Evolutionary conservation across 1,284 basidiomycete genomes (phyloP).

Genomic region (Exobasidium rhododendri): DNA sequence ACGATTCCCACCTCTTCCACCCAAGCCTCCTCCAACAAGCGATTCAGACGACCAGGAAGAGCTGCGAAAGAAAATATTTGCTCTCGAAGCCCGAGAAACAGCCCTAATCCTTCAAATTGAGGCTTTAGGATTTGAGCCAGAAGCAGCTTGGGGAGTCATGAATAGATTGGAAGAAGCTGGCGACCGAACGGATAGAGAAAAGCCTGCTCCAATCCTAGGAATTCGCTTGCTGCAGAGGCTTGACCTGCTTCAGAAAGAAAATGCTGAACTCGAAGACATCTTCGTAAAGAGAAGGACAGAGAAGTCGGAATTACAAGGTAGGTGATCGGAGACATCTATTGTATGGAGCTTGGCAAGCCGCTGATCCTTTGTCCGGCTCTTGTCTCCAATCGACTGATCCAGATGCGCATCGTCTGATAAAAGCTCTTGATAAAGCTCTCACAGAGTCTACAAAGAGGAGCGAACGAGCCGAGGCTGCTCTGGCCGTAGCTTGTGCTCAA

Average conservation of each 20-base stretch:
- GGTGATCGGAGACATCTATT: slow-evolving; percentile 1
- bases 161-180: background rate
- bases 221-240: slow-evolving; percentile 10
- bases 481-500: slow-evolving; percentile 12
- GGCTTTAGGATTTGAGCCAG: slow-evolving; percentile 10
- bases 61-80: too few relatives aligned
- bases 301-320: slow-evolving; percentile 2
- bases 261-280: slow-evolving; percentile 1
- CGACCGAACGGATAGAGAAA: background rate
- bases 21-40: background rate
- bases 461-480: background rate
- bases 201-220: slow-evolving; percentile 3
- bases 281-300: background rate
- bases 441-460: background rate
- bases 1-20: slow-evolving; percentile 5
- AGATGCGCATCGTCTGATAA: background rate
- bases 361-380: too few relatives aligned
- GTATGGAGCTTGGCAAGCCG: too few relatives aligned
- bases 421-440: slow-evolving; percentile 3
- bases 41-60: background rate
- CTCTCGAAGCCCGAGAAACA: slow-evolving; percentile 5
- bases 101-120: slow-evolving; percentile 7
- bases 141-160: slow-evolving; percentile 6
- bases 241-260: slow-evolving; percentile 5
- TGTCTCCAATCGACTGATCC: background rate